phyloP scores from a whole-genome alignment of 176 grass and related monocot species.

The Juncus inflexus region DNA sequence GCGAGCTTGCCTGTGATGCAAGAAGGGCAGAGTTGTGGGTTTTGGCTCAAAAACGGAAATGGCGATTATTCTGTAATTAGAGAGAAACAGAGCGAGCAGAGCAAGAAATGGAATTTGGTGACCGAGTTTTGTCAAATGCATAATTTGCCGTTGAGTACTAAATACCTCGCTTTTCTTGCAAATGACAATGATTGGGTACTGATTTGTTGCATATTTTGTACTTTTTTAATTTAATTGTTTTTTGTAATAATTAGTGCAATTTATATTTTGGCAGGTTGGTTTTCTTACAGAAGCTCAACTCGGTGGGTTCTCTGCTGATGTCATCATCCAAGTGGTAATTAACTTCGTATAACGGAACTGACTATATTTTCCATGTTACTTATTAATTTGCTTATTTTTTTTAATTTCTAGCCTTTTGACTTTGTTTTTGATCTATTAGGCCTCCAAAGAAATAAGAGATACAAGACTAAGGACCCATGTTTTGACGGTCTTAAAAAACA shows the following conservation, averaged over 20 bases:
- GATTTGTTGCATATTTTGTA: conserved; percentile 15
- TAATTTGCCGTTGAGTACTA: conserved; percentile 74
- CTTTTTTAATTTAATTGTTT: conserved; percentile 13
- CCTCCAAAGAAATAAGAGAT: conserved; percentile 78
- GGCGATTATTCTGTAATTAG: conserved; percentile 73
- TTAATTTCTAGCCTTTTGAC: background rate
- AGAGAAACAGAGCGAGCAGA: conserved; percentile 64
- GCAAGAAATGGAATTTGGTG: conserved; percentile 78
- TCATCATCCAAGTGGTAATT: conserved; percentile 75
- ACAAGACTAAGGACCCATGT: conserved; percentile 71
- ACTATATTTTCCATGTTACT: too few relatives aligned
- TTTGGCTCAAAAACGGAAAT: conserved; percentile 74
- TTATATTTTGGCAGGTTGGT: conserved; percentile 71
- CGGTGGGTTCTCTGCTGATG: conserved; percentile 63
- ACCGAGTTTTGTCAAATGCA: conserved; percentile 79
- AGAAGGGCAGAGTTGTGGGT: conserved; percentile 74
- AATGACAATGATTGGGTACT: conserved; percentile 98
- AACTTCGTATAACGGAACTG: conserved; percentile 11
- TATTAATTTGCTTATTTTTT: conserved; percentile 5
- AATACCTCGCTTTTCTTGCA: conserved; percentile 82
- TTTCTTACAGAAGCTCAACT: conserved; percentile 92
- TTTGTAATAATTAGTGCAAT: conserved; percentile 21
- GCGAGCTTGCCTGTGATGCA: conserved; percentile 61
- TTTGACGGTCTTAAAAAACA: conserved; percentile 76
- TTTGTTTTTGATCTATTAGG: conserved; percentile 46